Evolutionary conservation across 345 rosid species (phyloP).

Genomic region (Murraya paniculata): DNA sequence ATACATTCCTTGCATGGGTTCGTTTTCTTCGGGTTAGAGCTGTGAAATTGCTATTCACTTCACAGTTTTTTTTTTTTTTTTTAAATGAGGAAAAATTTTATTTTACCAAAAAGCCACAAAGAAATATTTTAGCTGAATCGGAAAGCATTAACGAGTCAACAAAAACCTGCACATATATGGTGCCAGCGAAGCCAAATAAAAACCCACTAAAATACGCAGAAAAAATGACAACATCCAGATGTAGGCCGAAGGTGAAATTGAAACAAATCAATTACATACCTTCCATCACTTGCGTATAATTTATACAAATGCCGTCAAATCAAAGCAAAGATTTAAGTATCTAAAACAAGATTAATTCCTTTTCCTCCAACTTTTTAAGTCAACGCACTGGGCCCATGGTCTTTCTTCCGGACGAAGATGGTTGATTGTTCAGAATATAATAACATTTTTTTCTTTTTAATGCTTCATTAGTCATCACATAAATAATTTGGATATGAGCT

Average conservation of each 20-base stretch:
- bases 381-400: conserved; percentile 5
- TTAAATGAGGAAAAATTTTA: too few relatives aligned
- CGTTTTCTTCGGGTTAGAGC: not conserved
- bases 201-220: conserved; percentile 15
- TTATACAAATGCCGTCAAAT: not conserved
- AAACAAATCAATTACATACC: not conserved
- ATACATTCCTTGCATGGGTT: not conserved
- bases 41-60: not conserved
- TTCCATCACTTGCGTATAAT: not conserved
- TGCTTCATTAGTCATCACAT: too few relatives aligned
- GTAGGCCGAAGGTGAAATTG: not conserved
- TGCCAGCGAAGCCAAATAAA: conserved; percentile 21
- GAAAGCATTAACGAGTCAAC: conserved; percentile 30
- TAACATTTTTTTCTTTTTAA: too few relatives aligned
- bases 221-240: conserved; percentile 1
- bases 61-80: not conserved
- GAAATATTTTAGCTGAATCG: conserved; percentile 20
- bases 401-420: not conserved
- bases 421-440: too few relatives aligned
- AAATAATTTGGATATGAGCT: not conserved
- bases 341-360: not conserved
- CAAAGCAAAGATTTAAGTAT: conserved; percentile 9
- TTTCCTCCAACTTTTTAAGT: not conserved
- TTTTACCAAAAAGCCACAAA: not conserved
- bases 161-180: not conserved